Base-by-base conservation (phyloP, 2,329 filamentous ascomycete species). In the Colletotrichum graminicola region DNA sequence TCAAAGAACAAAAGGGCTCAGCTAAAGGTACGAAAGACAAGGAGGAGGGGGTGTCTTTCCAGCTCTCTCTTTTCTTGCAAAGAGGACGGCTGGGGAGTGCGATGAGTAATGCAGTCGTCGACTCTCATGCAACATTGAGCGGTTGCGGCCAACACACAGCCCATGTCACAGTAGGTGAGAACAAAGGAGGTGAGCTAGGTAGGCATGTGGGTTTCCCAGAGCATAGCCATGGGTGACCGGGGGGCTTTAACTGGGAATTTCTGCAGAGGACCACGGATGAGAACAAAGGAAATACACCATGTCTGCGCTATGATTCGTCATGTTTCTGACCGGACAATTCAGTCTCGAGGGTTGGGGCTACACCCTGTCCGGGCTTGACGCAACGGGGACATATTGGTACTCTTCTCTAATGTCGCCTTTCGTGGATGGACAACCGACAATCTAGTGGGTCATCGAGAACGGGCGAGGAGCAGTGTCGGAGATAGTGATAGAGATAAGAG, bases 281-380 rank as follows among this genome's bases (percentile, higher is more conserved):
- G 70, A 71, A 72, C 66, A 72, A 72, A 72, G 70, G 49, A 66
- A 45, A n/a, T 14, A 32, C 62, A 65, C 45, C 66, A 61, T 71
- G 66, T 34, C 70, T 71, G 60, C 41, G 47, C 56, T 41, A 36
- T 57, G 47, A 72, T 71, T 72, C 66, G 69, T 70, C 66, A 70
- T 70, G 66, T 72, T 62, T 72, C 61, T 66, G 66, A 60, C 52
- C 39, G 52, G n/a, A 36, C 49, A 23, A 55, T 51, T 51, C 36
- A n/a, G 51, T 29, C 67, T 67, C 29, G 29, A 62, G 45, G 45
- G n/a, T 18, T 54, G 34, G 34, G 34, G 18, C 34, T 52, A 43
- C 39, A 49, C 34, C 21, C 45, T 45, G 56, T 21, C 49, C 21
- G 49, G 64, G 45, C 51, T 67, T 21, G 57, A 67, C 32, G 64